Conservation (phyloP, 352 stramenopile genomes). For the Hyaloperonospora arabidopsidis region DNA sequence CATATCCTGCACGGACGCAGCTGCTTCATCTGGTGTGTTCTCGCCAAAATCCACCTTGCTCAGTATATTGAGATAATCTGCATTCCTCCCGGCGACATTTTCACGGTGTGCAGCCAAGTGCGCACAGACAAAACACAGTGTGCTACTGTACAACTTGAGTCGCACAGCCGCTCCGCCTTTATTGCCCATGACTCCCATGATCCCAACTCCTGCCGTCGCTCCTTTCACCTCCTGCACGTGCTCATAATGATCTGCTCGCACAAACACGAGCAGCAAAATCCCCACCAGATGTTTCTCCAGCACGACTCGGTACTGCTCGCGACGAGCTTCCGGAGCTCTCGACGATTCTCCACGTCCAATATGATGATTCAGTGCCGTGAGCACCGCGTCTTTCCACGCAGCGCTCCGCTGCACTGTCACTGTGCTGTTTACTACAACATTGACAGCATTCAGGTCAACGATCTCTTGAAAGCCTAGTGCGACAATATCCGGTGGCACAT, state of each 20-base stretch:
- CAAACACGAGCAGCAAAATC: constrained; percentile 95
- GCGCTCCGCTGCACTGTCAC: constrained; percentile 87
- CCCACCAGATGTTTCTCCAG: constrained; percentile 94
- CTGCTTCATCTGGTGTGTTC: constrained; percentile 15
- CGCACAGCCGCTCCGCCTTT: constrained; percentile 96
- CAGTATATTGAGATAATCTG: constrained; percentile 97
- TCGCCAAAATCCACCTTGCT: constrained; percentile 92
- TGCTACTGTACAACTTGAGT: constrained; percentile 95
- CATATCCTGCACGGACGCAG: constrained; percentile 21
- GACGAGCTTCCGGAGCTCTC: too few relatives aligned
- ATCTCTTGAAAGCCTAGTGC: constrained; percentile 96
- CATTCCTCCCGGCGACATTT: constrained; percentile 95
- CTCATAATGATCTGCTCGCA: constrained; percentile 64
- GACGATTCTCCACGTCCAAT: constrained; percentile 15
- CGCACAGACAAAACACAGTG: constrained; percentile 97
- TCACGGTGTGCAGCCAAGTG: constrained; percentile 98
- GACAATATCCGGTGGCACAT: constrained; percentile 47
- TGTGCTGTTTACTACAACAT: constrained; percentile 95
- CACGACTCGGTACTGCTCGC: constrained; percentile 63
- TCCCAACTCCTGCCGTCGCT: constrained; percentile 90
- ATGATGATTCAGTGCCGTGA: constrained; percentile 84
- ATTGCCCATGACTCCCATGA: constrained; percentile 99
- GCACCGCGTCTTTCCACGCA: constrained; percentile 88
- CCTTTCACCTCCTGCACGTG: constrained; percentile 85
- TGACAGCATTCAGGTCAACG: constrained; percentile 98